phyloP scores from a whole-genome alignment of 2,329 filamentous ascomycete genomes.

The Cercospora sojina region DNA sequence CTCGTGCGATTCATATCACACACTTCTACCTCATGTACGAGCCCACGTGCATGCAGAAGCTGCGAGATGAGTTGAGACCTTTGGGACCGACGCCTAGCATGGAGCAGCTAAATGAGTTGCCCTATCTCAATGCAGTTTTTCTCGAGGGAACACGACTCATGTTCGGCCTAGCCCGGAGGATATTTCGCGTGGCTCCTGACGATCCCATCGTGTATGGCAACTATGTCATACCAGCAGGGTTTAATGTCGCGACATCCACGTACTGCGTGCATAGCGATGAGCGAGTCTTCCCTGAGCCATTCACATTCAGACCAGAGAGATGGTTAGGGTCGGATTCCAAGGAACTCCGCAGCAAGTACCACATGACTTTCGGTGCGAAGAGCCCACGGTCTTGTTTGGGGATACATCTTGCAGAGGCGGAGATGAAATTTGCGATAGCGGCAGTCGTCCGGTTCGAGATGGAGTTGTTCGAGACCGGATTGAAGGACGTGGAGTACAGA shows the following conservation, averaged over 20 bases:
- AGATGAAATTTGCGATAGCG: conserved; percentile 36
- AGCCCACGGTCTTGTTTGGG: conserved; percentile 34
- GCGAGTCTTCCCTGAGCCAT: conserved; percentile 34
- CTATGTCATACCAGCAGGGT: conserved; percentile 23
- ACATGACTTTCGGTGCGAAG: conserved; percentile 37
- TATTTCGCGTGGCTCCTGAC: conserved; percentile 27
- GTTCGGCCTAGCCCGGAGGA: conserved; percentile 25
- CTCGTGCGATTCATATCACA: conserved; percentile 7
- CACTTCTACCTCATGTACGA: conserved; percentile 16
- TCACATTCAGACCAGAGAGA: conserved; percentile 31
- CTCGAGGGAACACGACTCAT: conserved; percentile 30
- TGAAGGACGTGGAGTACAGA: conserved; percentile 23
- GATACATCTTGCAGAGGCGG: conserved; percentile 39
- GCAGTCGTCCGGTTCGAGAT: conserved; percentile 37
- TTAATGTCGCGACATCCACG: conserved; percentile 34
- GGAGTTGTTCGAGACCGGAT: conserved; percentile 28
- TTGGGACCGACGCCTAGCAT: conserved; percentile 12
- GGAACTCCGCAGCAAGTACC: conserved; percentile 29
- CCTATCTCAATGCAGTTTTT: conserved; percentile 25
- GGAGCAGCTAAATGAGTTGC: conserved; percentile 18
- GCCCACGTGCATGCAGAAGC: conserved; percentile 2
- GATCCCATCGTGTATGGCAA: conserved; percentile 14
- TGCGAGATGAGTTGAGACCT: conserved; percentile 9
- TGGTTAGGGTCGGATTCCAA: conserved; percentile 10
- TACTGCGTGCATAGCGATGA: conserved; percentile 36